Evolutionary conservation across 106 monocot species (phyloP), one percentile per base, ranked within the genome.

Genomic region (Narthecium ossifragum): DNA sequence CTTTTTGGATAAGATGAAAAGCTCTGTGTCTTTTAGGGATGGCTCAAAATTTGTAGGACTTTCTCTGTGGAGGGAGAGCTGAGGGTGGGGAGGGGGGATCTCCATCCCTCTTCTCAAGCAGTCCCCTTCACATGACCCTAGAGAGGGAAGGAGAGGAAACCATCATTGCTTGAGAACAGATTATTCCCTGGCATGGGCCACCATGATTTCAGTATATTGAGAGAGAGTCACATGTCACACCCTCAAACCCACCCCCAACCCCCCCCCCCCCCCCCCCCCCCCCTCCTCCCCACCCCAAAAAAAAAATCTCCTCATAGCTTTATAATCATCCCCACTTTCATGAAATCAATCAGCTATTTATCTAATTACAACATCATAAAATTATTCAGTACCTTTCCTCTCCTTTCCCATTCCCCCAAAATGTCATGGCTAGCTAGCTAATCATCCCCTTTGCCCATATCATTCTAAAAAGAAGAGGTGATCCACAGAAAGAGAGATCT

Each of bases 111-210:
- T 48, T 21, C 20, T 12, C 23, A 32, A 15, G 45, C 18, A 49
- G 24, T 51, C 43, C 31, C 46, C 37, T 46, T 61, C 61, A 74
- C 60, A 68, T 67, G 53, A 49, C 48, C 34, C 41, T 27, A 15
- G 45, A 62, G 63, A 58, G 46, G 34, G 48, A 12, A 48, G 17
- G 40, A 55, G 54, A 63, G 59, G 53, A 37, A 46, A 51, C 51
- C 74, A 79, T 73, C 64, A 74, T 74, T 69, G 59, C 79, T 46
- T 38, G 34, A 60, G 60, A 79, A 53, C 74, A 54, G 63, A 70
- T 67, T 78, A 70, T 70, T 78, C 73, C 58, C 57, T 73, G 63
- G 58, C 62, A 73, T 69, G 69, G 79, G 63, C 73, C 59, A 73
- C 61, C 72, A 79, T 79, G 73, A 73, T 79, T 73, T 62, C 67